Base-by-base conservation (phyloP, 768 basidiomycete genomes). In the Russula compacta region DNA sequence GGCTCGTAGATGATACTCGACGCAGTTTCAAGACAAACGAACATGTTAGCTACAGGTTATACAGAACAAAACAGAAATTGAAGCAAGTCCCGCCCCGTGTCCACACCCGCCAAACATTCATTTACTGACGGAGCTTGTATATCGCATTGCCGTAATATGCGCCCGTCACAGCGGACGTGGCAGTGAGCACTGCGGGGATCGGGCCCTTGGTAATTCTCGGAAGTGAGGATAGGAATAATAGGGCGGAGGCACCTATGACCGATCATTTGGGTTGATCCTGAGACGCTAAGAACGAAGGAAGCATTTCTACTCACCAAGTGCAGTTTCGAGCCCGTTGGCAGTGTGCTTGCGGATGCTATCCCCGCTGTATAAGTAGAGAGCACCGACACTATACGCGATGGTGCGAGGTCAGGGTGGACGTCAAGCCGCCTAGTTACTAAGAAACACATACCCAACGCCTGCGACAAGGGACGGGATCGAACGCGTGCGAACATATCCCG, bases 401-500 rank as follows among this genome's bases (percentile, higher is more conserved):
- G 29, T 38, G n/a, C 29, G 24, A 21, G n/a, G 38, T 51, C 24
- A 21, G 21, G 42, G 8, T 6, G 33, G 24, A 17, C 1, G 10
- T 66, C 11, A 47, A 29, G 6, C 24, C 2, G 3, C 10, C 4
- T 36, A 8, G 17, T 40, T 38, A 10, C 1, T 14, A 19, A 19
- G 39, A 35, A 17, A 35, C 15, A 71, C 83, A 46, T 67, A 92
- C 89, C 85, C 78, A 47, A 90, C 80, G 42, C 91, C 91, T 59
- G 91, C 91, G 19, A 92, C 82, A 44, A 93, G 71, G 12, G 92
- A 92, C 6, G 91, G 92, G 35, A 92, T 76, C 36, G 89, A 92
- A 24, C 85, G 81, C 61, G 85, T 88, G 66, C 81, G 78, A 7
- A 76, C 81, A 64, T 82, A 90, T 35, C 88, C 91, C 46, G 84